A percentile compares a stretch with the other conserved stretches of the same genome.
phyloP scores from a whole-genome alignment of 2,329 filamentous ascomycete genomes.

The Sordariomycetes sp. region DNA sequence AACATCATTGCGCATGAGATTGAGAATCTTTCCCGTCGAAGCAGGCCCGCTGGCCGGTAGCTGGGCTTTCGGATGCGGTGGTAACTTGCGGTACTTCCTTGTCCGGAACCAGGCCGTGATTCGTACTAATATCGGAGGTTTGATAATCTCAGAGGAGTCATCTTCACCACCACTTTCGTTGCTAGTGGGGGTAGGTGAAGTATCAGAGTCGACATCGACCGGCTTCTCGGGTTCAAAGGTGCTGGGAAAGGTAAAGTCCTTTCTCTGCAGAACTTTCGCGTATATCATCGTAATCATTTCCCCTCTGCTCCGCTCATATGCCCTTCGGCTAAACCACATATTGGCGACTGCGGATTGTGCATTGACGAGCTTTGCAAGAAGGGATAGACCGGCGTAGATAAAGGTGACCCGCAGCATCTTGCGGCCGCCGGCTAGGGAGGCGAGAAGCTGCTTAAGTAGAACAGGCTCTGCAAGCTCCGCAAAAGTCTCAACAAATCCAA shows the following conservation, averaged over 20 bases:
- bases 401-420: conserved; percentile 5
- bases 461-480: conserved; percentile 51
- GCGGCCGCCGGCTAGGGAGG: conserved; percentile 2
- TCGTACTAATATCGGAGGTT: background rate
- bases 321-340: conserved; percentile 74
- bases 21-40: conserved; percentile 84
- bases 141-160: background rate
- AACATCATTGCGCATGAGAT: conserved; percentile 71
- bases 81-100: background rate
- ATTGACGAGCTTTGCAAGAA: conserved; percentile 48
- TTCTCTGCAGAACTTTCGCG: conserved; percentile 63
- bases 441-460: conserved; percentile 60
- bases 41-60: conserved; percentile 39
- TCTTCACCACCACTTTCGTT: conserved; percentile 7
- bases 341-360: conserved; percentile 58
- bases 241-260: conserved; percentile 35
- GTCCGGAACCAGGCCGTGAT: background rate
- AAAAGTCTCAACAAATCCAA: conserved; percentile 53
- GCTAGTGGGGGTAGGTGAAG: background rate
- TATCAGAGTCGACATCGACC: background rate
- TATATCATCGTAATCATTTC: conserved; percentile 80
- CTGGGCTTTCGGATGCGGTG: conserved; percentile 2
- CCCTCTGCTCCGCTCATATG: conserved; percentile 74
- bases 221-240: background rate
- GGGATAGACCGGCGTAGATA: conserved; percentile 51